Evolutionary conservation across 805 yeast genomes (phyloP), one percentile per base, ranked within the genome.

Genomic region (Lachancea lanzarotensis): DNA sequence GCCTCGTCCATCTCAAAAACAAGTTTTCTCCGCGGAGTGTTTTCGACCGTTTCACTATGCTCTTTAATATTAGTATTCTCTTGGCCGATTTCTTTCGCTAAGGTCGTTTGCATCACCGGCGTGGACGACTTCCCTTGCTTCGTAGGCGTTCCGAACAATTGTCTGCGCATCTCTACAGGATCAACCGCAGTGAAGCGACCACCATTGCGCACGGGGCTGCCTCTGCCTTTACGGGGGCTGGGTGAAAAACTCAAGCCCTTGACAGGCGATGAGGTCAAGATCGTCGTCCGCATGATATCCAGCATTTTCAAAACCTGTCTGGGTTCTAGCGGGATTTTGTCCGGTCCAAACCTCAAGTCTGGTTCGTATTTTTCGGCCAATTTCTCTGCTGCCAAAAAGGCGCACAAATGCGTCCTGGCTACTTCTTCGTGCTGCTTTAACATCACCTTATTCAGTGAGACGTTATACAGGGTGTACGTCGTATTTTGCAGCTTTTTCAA

Each of bases 381-480:
- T 49, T 70, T 70, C 46, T 78, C 79, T 12, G 75, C 74, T 0
- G 85, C 82, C 19, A 82, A 57, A 49, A 67, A 76, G 4, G 88
- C 84, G 59, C 88, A 80, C 11, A 84, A 59, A 57, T 84, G 90
- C 45, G 72, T 73, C 43, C 91, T 67, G 1, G 87, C 88, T 2
- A 75, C 66, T 50, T 84, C 90, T 42, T 78, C 76, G 33, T 70
- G 70, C 20, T 72, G 71, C 12, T 76, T 72, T 18, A 83, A 59
- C 47, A 75, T 74, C 37, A 70, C 69, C 50, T 73, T 71, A 45
- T 70, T 76, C n/a, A 82, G 67, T 17, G 82, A 72, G 1, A 74
- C 60, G 49, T 67, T 69, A 54, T 80, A 79, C 12, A 79, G 56
- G 1, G 62, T 57, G 12, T 56, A 47, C 4, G 67, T 61, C 1